Evolutionary conservation across 2,329 filamentous ascomycete genomes (phyloP), one percentile per base, ranked within the genome.

Genomic region (Grosmannia serpens): DNA sequence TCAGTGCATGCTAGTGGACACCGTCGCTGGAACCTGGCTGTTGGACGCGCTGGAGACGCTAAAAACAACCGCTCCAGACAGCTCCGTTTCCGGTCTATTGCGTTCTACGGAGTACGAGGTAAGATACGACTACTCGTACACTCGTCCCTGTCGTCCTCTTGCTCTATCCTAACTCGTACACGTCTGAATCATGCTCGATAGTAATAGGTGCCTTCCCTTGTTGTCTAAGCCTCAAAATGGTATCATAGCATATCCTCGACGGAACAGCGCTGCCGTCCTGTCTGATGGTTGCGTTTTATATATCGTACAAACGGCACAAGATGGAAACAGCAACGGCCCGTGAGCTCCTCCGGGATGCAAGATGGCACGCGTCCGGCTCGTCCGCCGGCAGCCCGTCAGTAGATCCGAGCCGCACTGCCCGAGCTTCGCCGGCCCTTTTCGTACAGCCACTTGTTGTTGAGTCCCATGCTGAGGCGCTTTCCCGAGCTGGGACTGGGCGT

Each of bases 371-470:
- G 17, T 17, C 17, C 15, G 17, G 46, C 6, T 26, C 8, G 46
- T 7, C 24, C 46, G 46, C n/a, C 24, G 11, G 8, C 11, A 13
- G 15, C n/a, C n/a, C 5, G 41, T 50, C 24, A 54, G 49, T 62
- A 61, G 26, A 62, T 24, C 29, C 62, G 59, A 1, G 58, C 61
- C 57, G 59, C 61, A 58, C 70, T 76, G 13, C 75, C 70, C 56
- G 78, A 76, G 64, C 79, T 74, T 69, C 84, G 70, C 69, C 84
- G 75, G 66, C 88, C 87, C 73, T 85, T 89, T 71, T 96, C 90
- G 68, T 96, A 97, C 61, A 96, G 72, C 92, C 92, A 97, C 74
- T 94, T 95, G 74, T 85, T 96, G 72, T 92, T 96, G 68, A 96
- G 68, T 0, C 85, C 84, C 56, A 95, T 83, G 64, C 83, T 91